These are phyloP conservation scores for Lecanicillium sp. DNA, from an alignment of 2,329 filamentous ascomycete genomes.

Conservation along the genomic window DNA sequence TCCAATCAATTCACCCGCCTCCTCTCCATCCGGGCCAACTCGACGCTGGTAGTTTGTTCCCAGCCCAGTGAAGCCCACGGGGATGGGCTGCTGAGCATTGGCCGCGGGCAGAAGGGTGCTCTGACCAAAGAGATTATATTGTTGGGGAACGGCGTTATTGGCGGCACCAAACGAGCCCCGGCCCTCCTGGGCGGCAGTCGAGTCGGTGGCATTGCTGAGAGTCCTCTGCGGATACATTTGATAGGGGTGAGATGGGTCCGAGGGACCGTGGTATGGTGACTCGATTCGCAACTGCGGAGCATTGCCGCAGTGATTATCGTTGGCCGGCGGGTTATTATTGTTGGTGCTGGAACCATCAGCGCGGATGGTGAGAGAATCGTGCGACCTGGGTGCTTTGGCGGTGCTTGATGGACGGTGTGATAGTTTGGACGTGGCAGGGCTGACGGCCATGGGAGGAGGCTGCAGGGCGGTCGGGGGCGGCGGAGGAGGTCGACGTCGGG, in stretches of 20 bases:
- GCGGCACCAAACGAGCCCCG: constrained; percentile 46
- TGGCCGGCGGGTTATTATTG: constrained; percentile 24
- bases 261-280: constrained; percentile 61
- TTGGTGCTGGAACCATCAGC: constrained; percentile 37
- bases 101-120: too few relatives aligned
- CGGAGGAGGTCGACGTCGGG: constrained; percentile 1
- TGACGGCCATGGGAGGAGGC: constrained; percentile 12
- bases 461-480: constrained; percentile 10
- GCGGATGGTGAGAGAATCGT: constrained; percentile 43
- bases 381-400: constrained; percentile 41
- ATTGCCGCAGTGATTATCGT: constrained; percentile 11
- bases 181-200: constrained; percentile 43
- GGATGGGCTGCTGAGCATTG: constrained; percentile 35
- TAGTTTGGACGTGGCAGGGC: constrained; percentile 17
- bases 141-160: constrained; percentile 54
- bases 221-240: constrained; percentile 71
- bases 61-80: constrained; percentile 67
- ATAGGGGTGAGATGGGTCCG: constrained; percentile 76
- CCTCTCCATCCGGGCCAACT: constrained; percentile 73
- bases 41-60: constrained; percentile 62
- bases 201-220: constrained; percentile 64
- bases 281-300: constrained; percentile 36
- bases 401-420: constrained; percentile 44
- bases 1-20: constrained; percentile 78
- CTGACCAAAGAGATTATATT: constrained; percentile 21